Evolutionary conservation across 441 rosid species (phyloP), one percentile per base, ranked within the genome.

Genomic region (Metrosideros polymorpha): DNA sequence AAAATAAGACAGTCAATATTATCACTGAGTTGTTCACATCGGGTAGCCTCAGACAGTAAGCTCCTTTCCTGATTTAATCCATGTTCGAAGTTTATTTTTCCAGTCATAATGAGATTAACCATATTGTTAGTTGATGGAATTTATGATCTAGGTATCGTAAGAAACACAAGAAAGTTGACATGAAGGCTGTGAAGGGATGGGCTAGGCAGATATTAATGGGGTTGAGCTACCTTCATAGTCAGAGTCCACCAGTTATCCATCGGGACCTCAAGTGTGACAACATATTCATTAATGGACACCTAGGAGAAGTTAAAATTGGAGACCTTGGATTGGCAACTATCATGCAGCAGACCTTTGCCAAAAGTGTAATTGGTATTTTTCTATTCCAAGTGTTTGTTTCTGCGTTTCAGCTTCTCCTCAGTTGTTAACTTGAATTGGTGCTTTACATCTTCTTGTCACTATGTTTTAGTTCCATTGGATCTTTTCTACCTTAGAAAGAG

Each of bases 1-100:
- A 89, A 89, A 94, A 92, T 91, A 94, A 95, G 93, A 95, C 94
- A 35, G 96, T 95, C 82, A 95, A 95, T 91, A 92, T 95, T 19
- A 94, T 95, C 56, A 95, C 97, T n/a, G 97, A 95, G 92, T 90
- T 94, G 59, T 95, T 95, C 92, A 93, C 96, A 51, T 95, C 97
- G 10, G 97, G 97, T 83, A 94, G 93, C 88, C 94, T 95, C 85
- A 91, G 97, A 88, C 93, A 91, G 97, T 93, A 91, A 52, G 94
- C 82, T 75, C 85, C 30, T 88, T 84, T 86, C 84, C 83, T 85
- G 49, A 63, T 25, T 63, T 6, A 19, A 51, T 25, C 76, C 85
- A 83, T 75, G 47, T 88, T 63, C 22, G 82, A 71, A 43, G 61
- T 83, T 77, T 39, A 8, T 51, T 35, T 76, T 87, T 35, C 77